These are phyloP conservation scores for Septoria linicola DNA, from an alignment of 2,329 filamentous ascomycete genomes.

Conservation along the genomic window DNA sequence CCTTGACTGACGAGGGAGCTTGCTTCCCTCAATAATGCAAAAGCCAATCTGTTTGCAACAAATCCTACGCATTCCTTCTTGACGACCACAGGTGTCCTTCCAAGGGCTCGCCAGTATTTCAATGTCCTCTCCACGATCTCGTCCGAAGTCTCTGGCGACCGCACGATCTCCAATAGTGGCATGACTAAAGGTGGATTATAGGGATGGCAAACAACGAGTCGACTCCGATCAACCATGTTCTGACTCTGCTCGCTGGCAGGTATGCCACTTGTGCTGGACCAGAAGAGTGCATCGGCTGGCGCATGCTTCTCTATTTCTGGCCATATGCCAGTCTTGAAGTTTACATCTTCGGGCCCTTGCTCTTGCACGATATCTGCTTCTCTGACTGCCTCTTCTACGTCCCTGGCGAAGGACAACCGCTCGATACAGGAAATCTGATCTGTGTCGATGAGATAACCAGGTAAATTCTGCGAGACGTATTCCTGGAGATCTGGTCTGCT, in stretches of 20 bases:
- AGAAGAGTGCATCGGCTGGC: conserved; percentile 49
- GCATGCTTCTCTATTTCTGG: conserved; percentile 50
- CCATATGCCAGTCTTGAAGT: conserved; percentile 56
- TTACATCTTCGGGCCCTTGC: conserved; percentile 56
- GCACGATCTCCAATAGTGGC: conserved; percentile 60
- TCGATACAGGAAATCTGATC: conserved; percentile 28
- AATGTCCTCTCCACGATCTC: conserved; percentile 44
- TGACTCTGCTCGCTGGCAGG: conserved; percentile 51
- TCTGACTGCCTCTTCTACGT: conserved; percentile 46
- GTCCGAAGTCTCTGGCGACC: conserved; percentile 45
- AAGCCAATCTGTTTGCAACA: conserved; percentile 58
- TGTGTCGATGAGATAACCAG: conserved; percentile 43
- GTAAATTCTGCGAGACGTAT: conserved; percentile 47
- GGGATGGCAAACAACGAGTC: conserved; percentile 59
- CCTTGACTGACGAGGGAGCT: conserved; percentile 55
- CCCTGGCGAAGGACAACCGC: conserved; percentile 41
- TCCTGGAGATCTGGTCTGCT: conserved; percentile 48
- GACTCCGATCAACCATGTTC: conserved; percentile 44
- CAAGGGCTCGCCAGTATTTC: conserved; percentile 47
- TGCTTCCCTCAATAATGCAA: conserved; percentile 57
- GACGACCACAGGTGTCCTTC: conserved; percentile 51
- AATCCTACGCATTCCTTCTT: conserved; percentile 56
- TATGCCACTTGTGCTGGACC: conserved; percentile 60
- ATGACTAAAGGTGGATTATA: conserved; percentile 64
- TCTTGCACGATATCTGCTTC: conserved; percentile 58